Conservation (phyloP, 2,329 filamentous ascomycete genomes). For the Colletotrichum sp. region DNA sequence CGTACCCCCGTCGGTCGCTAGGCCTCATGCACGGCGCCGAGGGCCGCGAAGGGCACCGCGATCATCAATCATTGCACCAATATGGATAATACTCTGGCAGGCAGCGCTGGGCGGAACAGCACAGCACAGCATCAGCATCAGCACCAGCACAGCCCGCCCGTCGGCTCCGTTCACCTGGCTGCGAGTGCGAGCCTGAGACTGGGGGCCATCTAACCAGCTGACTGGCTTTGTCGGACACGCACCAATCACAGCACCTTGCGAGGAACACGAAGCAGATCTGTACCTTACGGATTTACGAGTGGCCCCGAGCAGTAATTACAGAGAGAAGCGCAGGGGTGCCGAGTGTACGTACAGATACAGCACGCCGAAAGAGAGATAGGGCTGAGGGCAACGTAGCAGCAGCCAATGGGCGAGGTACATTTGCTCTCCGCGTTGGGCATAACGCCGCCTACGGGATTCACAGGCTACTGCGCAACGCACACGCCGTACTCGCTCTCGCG, state of each 20-base stretch:
- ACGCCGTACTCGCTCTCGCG: background rate
- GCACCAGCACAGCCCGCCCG: slow-evolving; percentile 8
- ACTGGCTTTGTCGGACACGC: slow-evolving; percentile 7
- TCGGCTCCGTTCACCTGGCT: slow-evolving; percentile 8
- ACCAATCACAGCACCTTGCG: slow-evolving; percentile 8
- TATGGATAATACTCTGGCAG: background rate
- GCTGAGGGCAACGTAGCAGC: slow-evolving; percentile 14
- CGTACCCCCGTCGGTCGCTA: background rate
- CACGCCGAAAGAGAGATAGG: background rate
- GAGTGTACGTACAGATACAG: background rate
- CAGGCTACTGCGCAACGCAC: background rate
- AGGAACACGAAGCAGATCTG: background rate
- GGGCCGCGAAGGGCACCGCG: background rate
- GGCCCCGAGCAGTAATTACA: background rate
- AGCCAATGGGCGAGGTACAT: background rate
- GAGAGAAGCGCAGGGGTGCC: background rate
- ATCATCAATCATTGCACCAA: background rate
- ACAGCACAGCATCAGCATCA: background rate
- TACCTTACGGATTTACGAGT: slow-evolving; percentile 18
- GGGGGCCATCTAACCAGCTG: background rate
- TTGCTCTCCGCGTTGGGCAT: slow-evolving; percentile 10
- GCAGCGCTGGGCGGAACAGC: background rate
- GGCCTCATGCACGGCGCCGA: background rate
- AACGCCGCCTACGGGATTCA: background rate
- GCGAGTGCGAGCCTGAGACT: slow-evolving; percentile 13